phyloP scores from a whole-genome alignment of 2,329 filamentous ascomycete species.

The Cladosporium halotolerans region DNA sequence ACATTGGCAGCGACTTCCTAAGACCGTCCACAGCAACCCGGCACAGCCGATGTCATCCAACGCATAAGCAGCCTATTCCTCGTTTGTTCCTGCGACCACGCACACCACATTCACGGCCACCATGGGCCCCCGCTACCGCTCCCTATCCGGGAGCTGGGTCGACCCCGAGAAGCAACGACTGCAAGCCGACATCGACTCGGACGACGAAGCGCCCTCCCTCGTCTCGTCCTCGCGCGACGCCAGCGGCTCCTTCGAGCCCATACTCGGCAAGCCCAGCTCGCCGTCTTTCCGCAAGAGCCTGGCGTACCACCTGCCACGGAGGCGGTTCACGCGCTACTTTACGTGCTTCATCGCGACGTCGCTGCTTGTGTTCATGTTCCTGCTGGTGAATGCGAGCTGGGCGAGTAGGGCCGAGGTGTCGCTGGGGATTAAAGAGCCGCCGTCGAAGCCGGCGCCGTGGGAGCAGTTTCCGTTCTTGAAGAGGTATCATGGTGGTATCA shows the following conservation, averaged over 20 bases:
- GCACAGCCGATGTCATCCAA: neutral
- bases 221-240: constrained; percentile 20
- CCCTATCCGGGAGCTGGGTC: constrained; percentile 26
- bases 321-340: constrained; percentile 72
- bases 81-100: no score
- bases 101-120: neutral
- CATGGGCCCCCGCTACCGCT: constrained; percentile 23
- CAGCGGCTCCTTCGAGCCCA: constrained; percentile 22
- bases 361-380: constrained; percentile 70
- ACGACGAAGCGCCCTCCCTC: constrained; percentile 28
- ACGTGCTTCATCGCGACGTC: constrained; percentile 64
- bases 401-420: constrained; percentile 47
- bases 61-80: neutral
- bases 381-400: constrained; percentile 51
- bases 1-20: neutral
- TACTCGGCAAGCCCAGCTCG: constrained; percentile 23
- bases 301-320: constrained; percentile 30
- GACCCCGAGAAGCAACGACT: constrained; percentile 36
- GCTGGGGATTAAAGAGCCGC: constrained; percentile 46
- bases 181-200: constrained; percentile 31
- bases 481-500: constrained; percentile 84
- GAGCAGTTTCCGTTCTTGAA: constrained; percentile 79
- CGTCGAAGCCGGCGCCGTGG: constrained; percentile 65
- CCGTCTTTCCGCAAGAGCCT: constrained; percentile 18
- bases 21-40: neutral